Base-by-base conservation (phyloP, 805 yeast genomes). In the Ogataea populi-albae region DNA sequence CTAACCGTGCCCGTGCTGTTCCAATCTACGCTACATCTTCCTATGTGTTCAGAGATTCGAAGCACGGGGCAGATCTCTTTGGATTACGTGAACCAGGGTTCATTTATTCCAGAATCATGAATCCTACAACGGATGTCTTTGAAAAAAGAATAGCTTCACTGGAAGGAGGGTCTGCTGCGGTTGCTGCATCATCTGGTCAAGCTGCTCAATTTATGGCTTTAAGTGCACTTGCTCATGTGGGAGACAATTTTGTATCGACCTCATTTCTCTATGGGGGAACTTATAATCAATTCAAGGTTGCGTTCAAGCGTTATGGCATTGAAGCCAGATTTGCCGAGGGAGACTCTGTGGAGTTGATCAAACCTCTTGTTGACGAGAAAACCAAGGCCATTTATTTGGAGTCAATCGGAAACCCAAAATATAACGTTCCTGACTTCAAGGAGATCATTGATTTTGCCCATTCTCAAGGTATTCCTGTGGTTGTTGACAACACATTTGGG, bases 401-500 rank as follows among this genome's bases (percentile, higher is more conserved):
- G 65, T 76, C 89, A 17, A 84, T 89, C 54, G 96, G 96, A 50
- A 89, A 89, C 66, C 98, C 98, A 41, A 81, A 81, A 56, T 88
- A 84, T 66, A 86, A 85, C 57, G 81, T 89, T 39, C 97, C 97
- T 38, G 96, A 89, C 63, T 86, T 91, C 53, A 87, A 83, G 62
- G 75, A 69, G 37, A 72, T 89, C 45, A 75, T 75, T 30, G 80
- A 73, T 21, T 68, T 85, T 34, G 95, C 95, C 35, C 96, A 87
- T 62, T 77, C 81, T 40, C 73, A 84, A 47, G 96, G 96, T 42
- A 70, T 88, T 32, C 95, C 96, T 33, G 79, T 91, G 30, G 91
- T 89, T 33, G 96, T 85, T 30, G 98, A 89, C 66, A 89, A 89
- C 77, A 89, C 98, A 14, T 89, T 89, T 54, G 98, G 96, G 58